These are phyloP conservation scores for Anacardium occidentale DNA, from an alignment of 345 rosid genomes.

Conservation along the genomic window DNA sequence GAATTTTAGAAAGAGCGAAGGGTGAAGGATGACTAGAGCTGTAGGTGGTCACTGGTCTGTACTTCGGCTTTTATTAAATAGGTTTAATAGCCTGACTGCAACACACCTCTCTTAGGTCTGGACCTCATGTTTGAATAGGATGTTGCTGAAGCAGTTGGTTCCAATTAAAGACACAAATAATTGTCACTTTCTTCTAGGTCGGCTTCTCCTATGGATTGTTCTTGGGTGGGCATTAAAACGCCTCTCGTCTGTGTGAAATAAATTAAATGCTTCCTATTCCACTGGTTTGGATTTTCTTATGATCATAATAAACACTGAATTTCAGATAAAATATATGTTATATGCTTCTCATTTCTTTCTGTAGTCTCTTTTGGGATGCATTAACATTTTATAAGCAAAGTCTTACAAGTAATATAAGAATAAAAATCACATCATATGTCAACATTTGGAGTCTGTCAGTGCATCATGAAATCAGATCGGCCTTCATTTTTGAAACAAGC, in stretches of 20 bases:
- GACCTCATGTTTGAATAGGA: constrained; percentile 16
- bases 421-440: too few species aligned
- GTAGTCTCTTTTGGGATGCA: too few species aligned
- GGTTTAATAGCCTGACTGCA: background rate
- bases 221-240: background rate
- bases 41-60: background rate
- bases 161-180: background rate
- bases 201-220: background rate
- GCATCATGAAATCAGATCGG: too few species aligned
- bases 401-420: too few species aligned
- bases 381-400: too few species aligned
- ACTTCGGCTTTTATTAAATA: background rate
- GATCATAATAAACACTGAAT: too few species aligned
- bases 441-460: too few species aligned
- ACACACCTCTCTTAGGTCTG: constrained; percentile 2
- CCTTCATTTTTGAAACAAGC: too few species aligned
- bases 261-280: background rate
- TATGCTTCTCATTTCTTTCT: too few species aligned
- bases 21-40: background rate
- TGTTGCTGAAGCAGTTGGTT: background rate
- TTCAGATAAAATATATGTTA: too few species aligned
- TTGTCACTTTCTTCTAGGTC: constrained; percentile 9
- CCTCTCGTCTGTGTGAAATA: background rate
- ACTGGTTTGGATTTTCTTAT: background rate
- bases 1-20: too few species aligned